Base-by-base conservation (phyloP, 2,329 filamentous ascomycete species). In the Penicillium sumatraense region DNA sequence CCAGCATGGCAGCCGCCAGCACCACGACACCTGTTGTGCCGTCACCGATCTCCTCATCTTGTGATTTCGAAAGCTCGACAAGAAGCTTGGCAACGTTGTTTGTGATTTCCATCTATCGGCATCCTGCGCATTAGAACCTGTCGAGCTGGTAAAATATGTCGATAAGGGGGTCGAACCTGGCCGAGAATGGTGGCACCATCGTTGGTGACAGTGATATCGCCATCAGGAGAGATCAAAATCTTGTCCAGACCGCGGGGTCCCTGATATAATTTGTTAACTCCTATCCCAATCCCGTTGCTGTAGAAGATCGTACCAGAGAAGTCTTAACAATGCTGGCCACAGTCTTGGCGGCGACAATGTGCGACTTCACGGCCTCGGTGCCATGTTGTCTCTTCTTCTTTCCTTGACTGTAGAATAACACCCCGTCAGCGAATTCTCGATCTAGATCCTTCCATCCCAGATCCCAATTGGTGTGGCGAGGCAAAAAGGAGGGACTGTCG, bases 151-250 rank as follows among this genome's bases (percentile, higher is more conserved):
- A 29, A 33, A 49, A 26, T 42, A 11, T 23, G 26, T 51, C 38
- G 21, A 49, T 31, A 40, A 58, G 49, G 57, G 48, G 27, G 38
- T 69, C 72, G 60, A 70, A 82, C 80, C 76, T 87, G 92, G 68
- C 91, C 89, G 65, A 99, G 83, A 69, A 99, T 99, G 42, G 95
- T 99, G 52, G 96, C 96, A 70, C 95, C 95, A 80, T 99, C 95
- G 81, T 99, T 99, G 66, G 95, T 99, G 60, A 99, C 92, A 59
- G 95, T 99, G 75, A 99, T 99, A 78, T 99, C 95, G 75, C 95
- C 95, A 75, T 99, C 95, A 59, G 95, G 90, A 49, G 95, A 99
- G 69, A 99, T 99, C 68, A 99, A 86, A 73, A 99, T 99, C 83
- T 99, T 99, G 83, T 99, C 95, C 72, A 99, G 87, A 61, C 95